Conservation (phyloP, 1,284 basidiomycete genomes). For the Cutaneotrichosporon cavernicola region DNA sequence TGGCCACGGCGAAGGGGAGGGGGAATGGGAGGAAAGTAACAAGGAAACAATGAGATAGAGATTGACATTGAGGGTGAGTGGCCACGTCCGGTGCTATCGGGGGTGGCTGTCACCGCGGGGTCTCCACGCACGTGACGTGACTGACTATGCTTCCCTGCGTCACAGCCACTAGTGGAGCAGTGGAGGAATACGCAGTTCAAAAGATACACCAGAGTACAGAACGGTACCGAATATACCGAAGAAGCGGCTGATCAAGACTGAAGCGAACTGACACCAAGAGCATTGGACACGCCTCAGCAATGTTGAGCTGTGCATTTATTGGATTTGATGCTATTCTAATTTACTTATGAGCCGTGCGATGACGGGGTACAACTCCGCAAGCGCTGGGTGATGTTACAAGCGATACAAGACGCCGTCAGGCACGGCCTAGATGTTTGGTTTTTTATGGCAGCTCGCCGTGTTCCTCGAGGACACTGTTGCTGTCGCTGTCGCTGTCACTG, state of each 20-base stretch:
- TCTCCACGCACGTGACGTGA: neutral
- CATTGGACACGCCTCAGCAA: neutral
- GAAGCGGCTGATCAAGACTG: neutral
- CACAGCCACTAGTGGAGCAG: too few species aligned
- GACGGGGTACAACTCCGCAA: neutral
- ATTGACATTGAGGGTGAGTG: neutral
- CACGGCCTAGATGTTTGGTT: neutral
- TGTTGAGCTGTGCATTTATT: neutral
- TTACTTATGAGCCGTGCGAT: slow-evolving; percentile 1
- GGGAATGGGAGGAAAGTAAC: neutral
- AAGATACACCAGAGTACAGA: neutral
- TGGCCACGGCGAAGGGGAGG: neutral
- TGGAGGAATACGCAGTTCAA: too few species aligned
- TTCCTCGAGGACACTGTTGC: slow-evolving; percentile 20
- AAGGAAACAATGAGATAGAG: neutral
- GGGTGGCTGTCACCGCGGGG: neutral
- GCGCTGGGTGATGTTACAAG: neutral
- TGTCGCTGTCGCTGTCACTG: slow-evolving; percentile 13
- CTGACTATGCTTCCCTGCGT: neutral
- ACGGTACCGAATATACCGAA: neutral
- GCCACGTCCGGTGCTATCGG: slow-evolving; percentile 1
- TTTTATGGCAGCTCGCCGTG: slow-evolving; percentile 19
- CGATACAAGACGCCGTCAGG: neutral
- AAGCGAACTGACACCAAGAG: neutral
- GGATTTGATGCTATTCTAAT: neutral